A percentile compares a stretch with the other conserved stretches of the same genome.
Evolutionary conservation across 2,329 filamentous ascomycete genomes (phyloP).

Genomic region (Beauveria medogensis): DNA sequence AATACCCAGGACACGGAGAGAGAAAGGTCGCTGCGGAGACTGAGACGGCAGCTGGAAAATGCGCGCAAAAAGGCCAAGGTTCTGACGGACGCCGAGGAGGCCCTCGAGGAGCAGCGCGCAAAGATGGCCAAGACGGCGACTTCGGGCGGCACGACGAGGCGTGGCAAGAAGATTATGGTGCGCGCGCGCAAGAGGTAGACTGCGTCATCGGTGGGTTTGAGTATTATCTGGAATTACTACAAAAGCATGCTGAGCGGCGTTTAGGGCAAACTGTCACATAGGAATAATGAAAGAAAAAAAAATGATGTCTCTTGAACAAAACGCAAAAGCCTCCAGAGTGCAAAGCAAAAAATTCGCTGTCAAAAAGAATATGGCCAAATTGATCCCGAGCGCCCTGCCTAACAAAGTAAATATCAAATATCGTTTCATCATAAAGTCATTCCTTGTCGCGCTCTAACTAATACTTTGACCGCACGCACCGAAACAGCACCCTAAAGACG

Average conservation of each 20-base stretch:
- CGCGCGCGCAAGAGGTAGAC: slow-evolving; percentile 51
- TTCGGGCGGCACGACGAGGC: slow-evolving; percentile 49
- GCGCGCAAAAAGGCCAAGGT: slow-evolving; percentile 47
- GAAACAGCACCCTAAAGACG: slow-evolving; percentile 42
- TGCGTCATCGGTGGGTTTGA: background rate
- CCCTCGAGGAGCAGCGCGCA: slow-evolving; percentile 50
- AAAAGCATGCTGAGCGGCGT: slow-evolving; percentile 5
- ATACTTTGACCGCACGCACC: slow-evolving; percentile 39
- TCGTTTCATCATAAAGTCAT: background rate
- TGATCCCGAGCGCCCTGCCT: background rate
- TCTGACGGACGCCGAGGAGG: slow-evolving; percentile 46
- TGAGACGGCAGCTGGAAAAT: slow-evolving; percentile 40
- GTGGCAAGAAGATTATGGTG: slow-evolving; percentile 55
- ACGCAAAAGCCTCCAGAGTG: background rate
- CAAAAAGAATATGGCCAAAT: background rate
- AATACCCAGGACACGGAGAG: slow-evolving; percentile 28
- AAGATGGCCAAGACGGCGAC: slow-evolving; percentile 60
- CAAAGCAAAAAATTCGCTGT: background rate
- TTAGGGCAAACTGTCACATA: background rate
- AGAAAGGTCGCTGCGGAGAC: slow-evolving; percentile 34
- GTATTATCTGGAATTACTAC: background rate
- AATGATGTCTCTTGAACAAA: background rate
- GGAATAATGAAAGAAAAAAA: background rate
- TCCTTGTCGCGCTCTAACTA: slow-evolving; percentile 21
- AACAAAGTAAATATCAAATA: background rate